Evolutionary conservation across 306 rosid genomes (phyloP), one percentile per base, ranked within the genome.

Genomic region (Pterocarpus macrocarpus): DNA sequence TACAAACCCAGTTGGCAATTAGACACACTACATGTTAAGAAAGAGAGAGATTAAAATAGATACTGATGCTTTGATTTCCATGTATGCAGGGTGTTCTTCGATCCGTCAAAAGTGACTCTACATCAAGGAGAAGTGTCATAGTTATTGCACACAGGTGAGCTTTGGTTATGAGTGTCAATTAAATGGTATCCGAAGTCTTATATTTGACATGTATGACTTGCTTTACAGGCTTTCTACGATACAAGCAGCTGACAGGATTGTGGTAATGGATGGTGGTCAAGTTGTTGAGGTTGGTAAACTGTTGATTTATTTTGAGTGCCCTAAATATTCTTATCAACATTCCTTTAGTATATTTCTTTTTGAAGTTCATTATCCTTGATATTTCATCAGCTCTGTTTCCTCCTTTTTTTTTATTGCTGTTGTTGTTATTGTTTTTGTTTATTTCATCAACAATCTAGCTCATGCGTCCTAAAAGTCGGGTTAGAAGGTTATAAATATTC

Each of bases 241-340:
- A 75, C 97, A 95, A 90, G 97, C 97, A 5, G 97, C 98, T 57
- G 99, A 95, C 84, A 85, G 94, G 87, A 95, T 95, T 68, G 91
- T 95, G 76, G 99, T 91, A 28, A 93, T 95, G 98, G 98, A 93
- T 79, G 79, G 82, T 28, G 99, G 99, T 82, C 89, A 75, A 53
- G 80, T 91, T 64, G 92, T 95, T 30, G 98, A 95, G 98, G 99
- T 95, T 89, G 36, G 90, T 81, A 55, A 71, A 72, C 39, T 71
- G 67, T 71, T 82, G 68, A 9, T 79, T 80, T 65, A 50, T 63
- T 83, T 81, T 75, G 55, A 73, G 69, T 63, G 32, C 56, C 63
- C 58, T 47, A 67, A 75, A 14, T 68, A 69, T 53, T 77, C 39
- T 55, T 33, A 62, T 57, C 28, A 44, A 28, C 58, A 33, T 73